Evolutionary conservation across 495 filamentous ascomycete species (phyloP).

Genomic region (Aspergillus diversus): DNA sequence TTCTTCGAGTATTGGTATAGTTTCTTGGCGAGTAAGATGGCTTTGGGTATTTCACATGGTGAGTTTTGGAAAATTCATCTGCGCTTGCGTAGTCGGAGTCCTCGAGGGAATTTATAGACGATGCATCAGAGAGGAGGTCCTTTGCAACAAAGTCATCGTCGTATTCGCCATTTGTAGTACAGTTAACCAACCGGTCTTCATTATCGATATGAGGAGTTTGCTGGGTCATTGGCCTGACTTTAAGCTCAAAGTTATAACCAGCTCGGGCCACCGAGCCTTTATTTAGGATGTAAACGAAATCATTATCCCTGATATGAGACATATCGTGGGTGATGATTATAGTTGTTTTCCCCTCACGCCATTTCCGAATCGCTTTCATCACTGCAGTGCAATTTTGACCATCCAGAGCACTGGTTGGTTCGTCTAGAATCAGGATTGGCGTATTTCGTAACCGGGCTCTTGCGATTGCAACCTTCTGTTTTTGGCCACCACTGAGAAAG

Average conservation of each 20-base stretch:
- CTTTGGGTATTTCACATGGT: neutral
- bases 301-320: slow-evolving; percentile 70
- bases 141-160: neutral
- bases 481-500: slow-evolving; percentile 83
- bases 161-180: neutral
- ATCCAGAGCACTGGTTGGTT: slow-evolving; percentile 83
- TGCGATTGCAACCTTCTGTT: slow-evolving; percentile 77
- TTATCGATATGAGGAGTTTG: slow-evolving; percentile 6
- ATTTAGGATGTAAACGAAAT: slow-evolving; percentile 84
- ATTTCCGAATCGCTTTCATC: slow-evolving; percentile 72
- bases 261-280: slow-evolving; percentile 69
- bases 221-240: slow-evolving; percentile 26
- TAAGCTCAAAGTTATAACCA: slow-evolving; percentile 59
- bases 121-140: neutral
- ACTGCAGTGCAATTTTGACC: slow-evolving; percentile 69
- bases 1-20: too few relatives aligned
- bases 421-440: slow-evolving; percentile 80
- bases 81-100: neutral
- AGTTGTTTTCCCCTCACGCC: slow-evolving; percentile 72
- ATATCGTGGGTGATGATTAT: slow-evolving; percentile 92
- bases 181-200: neutral
- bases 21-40: neutral
- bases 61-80: neutral
- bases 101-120: neutral
- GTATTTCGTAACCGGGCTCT: slow-evolving; percentile 78